Evolutionary conservation across 768 basidiomycete genomes (phyloP), one percentile per base, ranked within the genome.

Genomic region (Suillus lakei): DNA sequence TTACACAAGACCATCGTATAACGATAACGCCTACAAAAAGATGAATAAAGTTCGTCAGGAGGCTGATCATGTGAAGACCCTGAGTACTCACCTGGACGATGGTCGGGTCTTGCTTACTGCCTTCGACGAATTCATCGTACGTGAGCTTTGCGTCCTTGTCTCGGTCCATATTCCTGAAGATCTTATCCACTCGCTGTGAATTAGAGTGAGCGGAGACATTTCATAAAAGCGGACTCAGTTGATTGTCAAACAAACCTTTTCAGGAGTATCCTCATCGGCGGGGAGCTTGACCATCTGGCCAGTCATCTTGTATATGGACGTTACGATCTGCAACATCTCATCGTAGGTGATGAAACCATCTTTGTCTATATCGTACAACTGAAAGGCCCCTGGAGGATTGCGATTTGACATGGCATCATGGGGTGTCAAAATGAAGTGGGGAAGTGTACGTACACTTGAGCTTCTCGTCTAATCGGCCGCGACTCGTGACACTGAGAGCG

Each of bases 281-380:
- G 98, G 96, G 26, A 99, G 87, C 77, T 96, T 96, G 68, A 99
- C 97, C 96, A 99, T 98, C 78, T 96, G 90, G 23, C 98, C 98
- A 5, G 98, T 99, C 98, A 99, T 99, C 87, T 97, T 98, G 85
- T 99, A 99, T 81, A 99, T 99, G 53, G 95, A 91, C 72, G 91
- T 88, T 10, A 99, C 98, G 76, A 99, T 99, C 82, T 94, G 90
- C 38, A 99, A 89, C 98, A 99, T 99, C 82, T 99, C 98, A 74
- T 96, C 91, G 79, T 98, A 98, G 46, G 98, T 98, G 81, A 99
- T 99, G 71, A 87, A 91, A 10, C 98, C 98, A 75, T 99, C 98
- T 71, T 95, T 95, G 81, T 99, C 95, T 72, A 99, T 98, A 75
- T 99, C 98, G 77, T 99, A 99, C 50, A 99, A 84, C 77, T 98